phyloP scores from a whole-genome alignment of 108 stramenopile species.

The Skeletonema tropicum region DNA sequence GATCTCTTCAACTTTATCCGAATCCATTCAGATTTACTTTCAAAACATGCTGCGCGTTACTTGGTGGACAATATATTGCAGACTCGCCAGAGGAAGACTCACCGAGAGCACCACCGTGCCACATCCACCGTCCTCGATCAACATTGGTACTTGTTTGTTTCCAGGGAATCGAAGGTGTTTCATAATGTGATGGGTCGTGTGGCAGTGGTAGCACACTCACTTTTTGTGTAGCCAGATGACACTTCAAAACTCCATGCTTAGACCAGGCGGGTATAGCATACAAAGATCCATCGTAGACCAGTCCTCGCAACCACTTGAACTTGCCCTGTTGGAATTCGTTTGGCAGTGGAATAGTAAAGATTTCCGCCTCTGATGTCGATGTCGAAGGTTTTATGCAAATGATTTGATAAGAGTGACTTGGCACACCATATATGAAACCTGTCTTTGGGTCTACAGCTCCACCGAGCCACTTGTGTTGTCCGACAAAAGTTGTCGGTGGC shows the following conservation, averaged over 20 bases:
- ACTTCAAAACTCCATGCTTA: constrained; percentile 57
- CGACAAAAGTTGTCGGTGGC: constrained; percentile 17
- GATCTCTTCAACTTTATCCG: constrained; percentile 36
- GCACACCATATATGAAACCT: constrained; percentile 82
- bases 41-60: constrained; percentile 76
- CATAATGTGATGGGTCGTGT: constrained; percentile 21
- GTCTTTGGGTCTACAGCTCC: constrained; percentile 74
- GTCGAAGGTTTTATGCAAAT: constrained; percentile 60
- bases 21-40: constrained; percentile 64
- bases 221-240: constrained; percentile 57
- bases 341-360: constrained; percentile 68
- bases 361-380: constrained; percentile 21
- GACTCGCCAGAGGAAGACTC: constrained; percentile 10
- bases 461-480: constrained; percentile 80
- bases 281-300: constrained; percentile 68
- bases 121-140: constrained; percentile 48
- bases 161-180: constrained; percentile 9
- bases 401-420: constrained; percentile 62
- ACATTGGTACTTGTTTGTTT: constrained; percentile 13
- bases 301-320: constrained; percentile 86
- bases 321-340: constrained; percentile 41
- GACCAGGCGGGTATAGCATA: constrained; percentile 84
- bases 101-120: constrained; percentile 45
- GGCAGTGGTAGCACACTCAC: constrained; percentile 18
- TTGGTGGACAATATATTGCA: constrained; percentile 85